Percentiles rank a stretch among this genome's conserved stretches.
Conservation (phyloP, 306 rosid species). For the Carpinus viminea region DNA sequence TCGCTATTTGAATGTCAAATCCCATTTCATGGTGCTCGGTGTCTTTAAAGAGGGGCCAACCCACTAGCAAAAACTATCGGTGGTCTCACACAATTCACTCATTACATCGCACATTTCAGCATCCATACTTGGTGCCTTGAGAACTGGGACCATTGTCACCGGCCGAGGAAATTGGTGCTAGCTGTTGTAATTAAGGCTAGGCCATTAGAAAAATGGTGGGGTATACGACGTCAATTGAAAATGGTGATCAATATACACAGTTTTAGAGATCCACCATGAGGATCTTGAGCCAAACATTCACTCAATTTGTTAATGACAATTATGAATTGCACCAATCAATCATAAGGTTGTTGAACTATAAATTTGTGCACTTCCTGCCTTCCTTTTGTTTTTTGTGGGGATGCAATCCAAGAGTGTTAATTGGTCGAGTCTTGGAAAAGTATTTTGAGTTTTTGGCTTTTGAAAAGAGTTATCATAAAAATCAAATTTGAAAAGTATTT, state of each 20-base stretch:
- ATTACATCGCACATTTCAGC: background rate
- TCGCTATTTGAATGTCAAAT: background rate
- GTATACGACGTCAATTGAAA: background rate
- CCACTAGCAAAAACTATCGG: background rate
- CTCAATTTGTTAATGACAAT: background rate
- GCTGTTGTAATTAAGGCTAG: background rate
- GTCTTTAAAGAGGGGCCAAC: background rate
- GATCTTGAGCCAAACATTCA: background rate
- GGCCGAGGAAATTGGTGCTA: background rate
- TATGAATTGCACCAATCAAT: background rate
- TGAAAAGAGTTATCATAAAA: no score
- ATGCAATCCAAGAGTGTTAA: no score
- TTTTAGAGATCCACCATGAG: background rate
- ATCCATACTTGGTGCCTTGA: background rate
- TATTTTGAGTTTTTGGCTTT: no score
- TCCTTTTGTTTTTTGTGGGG: no score
- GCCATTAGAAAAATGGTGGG: conserved; percentile 2
- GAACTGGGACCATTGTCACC: background rate
- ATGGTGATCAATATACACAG: background rate
- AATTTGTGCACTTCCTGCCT: no score
- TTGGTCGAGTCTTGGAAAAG: no score
- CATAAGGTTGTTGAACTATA: background rate
- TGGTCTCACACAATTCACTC: background rate
- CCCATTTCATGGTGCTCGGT: background rate
- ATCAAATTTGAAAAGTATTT: no score